Base-by-base conservation (phyloP, 2,329 filamentous ascomycete species). In the Magnaporthales sp. region DNA sequence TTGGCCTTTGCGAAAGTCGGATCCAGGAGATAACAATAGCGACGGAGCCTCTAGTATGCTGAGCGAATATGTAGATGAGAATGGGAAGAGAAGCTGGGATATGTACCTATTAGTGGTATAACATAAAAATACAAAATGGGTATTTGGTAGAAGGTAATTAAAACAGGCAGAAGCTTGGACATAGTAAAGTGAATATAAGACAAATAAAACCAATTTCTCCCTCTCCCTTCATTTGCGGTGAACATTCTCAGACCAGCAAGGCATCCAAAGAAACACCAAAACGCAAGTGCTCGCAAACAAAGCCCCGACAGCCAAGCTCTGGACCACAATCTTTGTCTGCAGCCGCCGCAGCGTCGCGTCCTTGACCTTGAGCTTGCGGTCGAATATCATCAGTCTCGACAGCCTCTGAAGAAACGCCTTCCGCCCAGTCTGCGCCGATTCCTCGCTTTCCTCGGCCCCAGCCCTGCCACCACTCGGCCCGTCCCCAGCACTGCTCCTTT, bases 321-420 rank as follows among this genome's bases (percentile, higher is more conserved):
- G 79, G 3, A 77, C 56, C 31, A 81, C 77, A 67, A 83, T 81
- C 71, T 78, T 79, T 67, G 76, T 73, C 73, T 83, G 80, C 66
- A 83, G 71, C 26, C 72, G 73, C 64, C 80, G 74, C 68, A 83
- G 69, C 62, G 80, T 74, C 30, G 72, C 70, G 67, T 82, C 80
- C 72, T 80, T 78, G 67, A 83, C 80, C 30, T 75, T 76, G 67
- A 81, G 68, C 71, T 80, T 81, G 66, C 79, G 75, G 67, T 82
- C 80, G 69, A 81, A 82, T 54, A 82, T 80, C 80, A 82, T 82
- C 61, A 81, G 69, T 31, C 77, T 74, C 0, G 73, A 76, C 0
- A 81, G 26, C 3, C 72, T 65, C 66, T 73, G 72, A 51, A 76
- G 68, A 4, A 80, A 13, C 2, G 63, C 27, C 22, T 32, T 60